Base-by-base conservation (phyloP, 2,329 filamentous ascomycete genomes). In the Knufia petricola region DNA sequence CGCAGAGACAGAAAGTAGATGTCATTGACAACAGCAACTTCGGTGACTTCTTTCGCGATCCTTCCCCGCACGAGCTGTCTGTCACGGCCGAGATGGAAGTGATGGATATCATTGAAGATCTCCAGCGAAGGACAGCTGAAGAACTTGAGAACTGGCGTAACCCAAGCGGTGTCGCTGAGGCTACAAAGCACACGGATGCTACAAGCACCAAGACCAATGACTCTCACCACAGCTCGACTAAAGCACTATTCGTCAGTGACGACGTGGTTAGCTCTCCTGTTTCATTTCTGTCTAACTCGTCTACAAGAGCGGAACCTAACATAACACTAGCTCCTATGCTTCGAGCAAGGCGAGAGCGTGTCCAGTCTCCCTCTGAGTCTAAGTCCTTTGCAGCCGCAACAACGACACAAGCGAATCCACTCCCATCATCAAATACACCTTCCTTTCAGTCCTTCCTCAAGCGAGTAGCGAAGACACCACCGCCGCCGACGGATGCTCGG, bases 241-340 rank as follows among this genome's bases (percentile, higher is more conserved):
- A 44, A 32, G 26, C 41, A 32, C 24, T 44, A 12, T 44, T 44
- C 41, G 21, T 28, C 28, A 26, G 21, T 17, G 41, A 21, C 13
- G 24, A 44, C 26, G 32, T 44, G 41, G 41, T 44, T 44, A 44
- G 41, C 41, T 44, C 41, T 44, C 41, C 41, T 13, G 32, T 44
- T 20, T 44, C 41, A 21, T 31, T 44, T 23, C 8, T 32, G 41
- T 32, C 24, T 28, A 17, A 6, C 6, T 28, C 26, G 6, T 28
- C 41, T 17, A 3, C 41, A 3, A 26, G 15, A 17, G 17, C 41
- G 17, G 41, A 19, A 44, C 41, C 41, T 44, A 44, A 44, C 41
- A 32, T 31, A 20, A 32, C 24, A 15, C 24, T 26, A 44, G 41
- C 21, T 9, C 32, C 26, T n/a, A 30, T 32, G 9, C 26, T 20